phyloP scores from a whole-genome alignment of 2,329 filamentous ascomycete species.

The Ophiostoma populinum region DNA sequence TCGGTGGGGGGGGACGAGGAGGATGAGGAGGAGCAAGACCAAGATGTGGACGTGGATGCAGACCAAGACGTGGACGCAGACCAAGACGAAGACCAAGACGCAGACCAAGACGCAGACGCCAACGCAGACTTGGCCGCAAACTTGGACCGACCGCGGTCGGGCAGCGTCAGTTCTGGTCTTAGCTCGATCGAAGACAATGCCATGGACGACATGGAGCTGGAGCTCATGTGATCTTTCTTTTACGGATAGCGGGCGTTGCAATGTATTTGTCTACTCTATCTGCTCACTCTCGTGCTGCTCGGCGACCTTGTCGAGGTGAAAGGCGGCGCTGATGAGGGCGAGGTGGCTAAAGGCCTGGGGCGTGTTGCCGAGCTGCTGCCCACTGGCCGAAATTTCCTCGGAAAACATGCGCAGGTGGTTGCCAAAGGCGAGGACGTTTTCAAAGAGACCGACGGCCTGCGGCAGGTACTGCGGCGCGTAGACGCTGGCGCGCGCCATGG shows the following conservation, averaged over 20 bases:
- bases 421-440: conserved; percentile 60
- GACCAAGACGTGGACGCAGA: too few species aligned
- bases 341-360: conserved; percentile 66
- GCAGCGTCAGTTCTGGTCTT: conserved; percentile 35
- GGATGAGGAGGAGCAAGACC: too few species aligned
- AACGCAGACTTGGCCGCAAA: too few species aligned
- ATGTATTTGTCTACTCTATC: not conserved
- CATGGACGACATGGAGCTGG: conserved; percentile 30
- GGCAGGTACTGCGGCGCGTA: conserved; percentile 48
- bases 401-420: conserved; percentile 68
- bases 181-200: conserved; percentile 36
- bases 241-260: too few species aligned
- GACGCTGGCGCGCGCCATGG: conserved; percentile 48
- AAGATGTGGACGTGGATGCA: too few species aligned
- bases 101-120: conserved; percentile 5
- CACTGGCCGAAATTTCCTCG: conserved; percentile 57
- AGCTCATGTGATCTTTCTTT: conserved; percentile 8
- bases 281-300: conserved; percentile 13
- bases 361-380: conserved; percentile 65
- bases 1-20: conserved; percentile 1
- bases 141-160: conserved; percentile 18
- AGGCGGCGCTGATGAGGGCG: conserved; percentile 58
- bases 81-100: too few species aligned
- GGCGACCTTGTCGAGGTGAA: conserved; percentile 47
- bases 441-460: conserved; percentile 50